A percentile compares a stretch with the other conserved stretches of the same genome.
Evolutionary conservation across 2,329 filamentous ascomycete species (phyloP).

Genomic region (Alternaria sp.): DNA sequence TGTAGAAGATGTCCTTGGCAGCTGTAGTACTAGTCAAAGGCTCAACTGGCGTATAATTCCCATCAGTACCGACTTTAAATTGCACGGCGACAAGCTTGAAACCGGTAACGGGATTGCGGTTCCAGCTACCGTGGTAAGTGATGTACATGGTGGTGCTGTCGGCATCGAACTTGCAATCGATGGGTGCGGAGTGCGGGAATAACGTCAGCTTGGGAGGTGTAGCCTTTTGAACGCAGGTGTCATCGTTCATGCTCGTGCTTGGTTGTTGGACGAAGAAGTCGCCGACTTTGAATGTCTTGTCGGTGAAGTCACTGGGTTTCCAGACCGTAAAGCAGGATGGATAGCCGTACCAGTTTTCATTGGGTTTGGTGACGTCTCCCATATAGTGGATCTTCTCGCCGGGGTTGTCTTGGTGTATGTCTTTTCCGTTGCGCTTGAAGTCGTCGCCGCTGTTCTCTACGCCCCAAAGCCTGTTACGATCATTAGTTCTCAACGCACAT

Average conservation of each 20-base stretch:
- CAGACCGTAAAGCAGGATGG: slow-evolving; percentile 74
- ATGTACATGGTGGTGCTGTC: slow-evolving; percentile 68
- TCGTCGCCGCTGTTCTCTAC: slow-evolving; percentile 78
- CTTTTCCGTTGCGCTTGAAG: slow-evolving; percentile 64
- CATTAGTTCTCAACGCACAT: slow-evolving; percentile 5
- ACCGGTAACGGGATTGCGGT: slow-evolving; percentile 58
- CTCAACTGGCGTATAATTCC: slow-evolving; percentile 52
- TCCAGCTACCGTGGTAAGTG: slow-evolving; percentile 76
- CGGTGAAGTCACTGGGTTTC: slow-evolving; percentile 61
- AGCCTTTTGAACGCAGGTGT: slow-evolving; percentile 52
- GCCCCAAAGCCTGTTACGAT: slow-evolving; percentile 43
- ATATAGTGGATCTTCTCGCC: slow-evolving; percentile 78
- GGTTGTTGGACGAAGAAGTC: slow-evolving; percentile 47
- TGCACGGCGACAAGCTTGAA: slow-evolving; percentile 60
- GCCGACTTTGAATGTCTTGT: slow-evolving; percentile 59
- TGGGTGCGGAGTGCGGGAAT: slow-evolving; percentile 73
- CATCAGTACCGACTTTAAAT: slow-evolving; percentile 53
- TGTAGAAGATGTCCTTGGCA: slow-evolving; percentile 64
- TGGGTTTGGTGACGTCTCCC: slow-evolving; percentile 58
- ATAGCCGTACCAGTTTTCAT: slow-evolving; percentile 72
- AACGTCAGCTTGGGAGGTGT: slow-evolving; percentile 62
- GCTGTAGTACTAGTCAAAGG: slow-evolving; percentile 58
- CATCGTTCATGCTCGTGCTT: slow-evolving; percentile 56
- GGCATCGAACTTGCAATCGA: slow-evolving; percentile 73
- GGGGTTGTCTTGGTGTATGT: slow-evolving; percentile 74